These are phyloP conservation scores for Botryotinia globosa DNA, from an alignment of 2,329 filamentous ascomycete species.

Conservation along the genomic window DNA sequence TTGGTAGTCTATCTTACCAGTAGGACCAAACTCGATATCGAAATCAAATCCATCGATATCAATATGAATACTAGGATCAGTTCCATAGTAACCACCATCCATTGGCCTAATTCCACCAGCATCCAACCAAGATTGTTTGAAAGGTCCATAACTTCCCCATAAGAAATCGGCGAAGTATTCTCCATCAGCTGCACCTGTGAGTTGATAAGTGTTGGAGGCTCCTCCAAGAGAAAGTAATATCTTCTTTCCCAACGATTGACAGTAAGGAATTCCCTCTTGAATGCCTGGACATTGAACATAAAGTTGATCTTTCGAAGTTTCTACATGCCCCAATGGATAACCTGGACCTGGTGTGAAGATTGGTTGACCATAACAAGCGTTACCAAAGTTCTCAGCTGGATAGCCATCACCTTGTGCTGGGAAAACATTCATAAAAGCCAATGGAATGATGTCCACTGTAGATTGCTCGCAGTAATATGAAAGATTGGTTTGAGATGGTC, in stretches of 20 bases:
- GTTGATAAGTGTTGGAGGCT: conserved; percentile 37
- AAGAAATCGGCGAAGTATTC: conserved; percentile 41
- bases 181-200: conserved; percentile 41
- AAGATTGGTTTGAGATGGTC: conserved; percentile 41
- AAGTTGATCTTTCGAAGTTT: conserved; percentile 39
- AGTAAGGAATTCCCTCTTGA: conserved; percentile 41
- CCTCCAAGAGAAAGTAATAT: conserved; percentile 44
- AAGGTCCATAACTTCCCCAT: conserved; percentile 45
- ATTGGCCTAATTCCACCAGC: conserved; percentile 35
- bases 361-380: conserved; percentile 41
- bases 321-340: conserved; percentile 32
- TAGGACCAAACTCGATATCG: conserved; percentile 35
- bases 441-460: conserved; percentile 44
- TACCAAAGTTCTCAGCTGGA: conserved; percentile 44
- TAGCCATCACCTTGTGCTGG: conserved; percentile 44
- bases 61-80: conserved; percentile 24
- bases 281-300: conserved; percentile 40
- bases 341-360: conserved; percentile 35
- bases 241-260: conserved; percentile 43
- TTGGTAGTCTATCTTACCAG: conserved; percentile 22
- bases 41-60: conserved; percentile 40
- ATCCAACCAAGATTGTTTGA: conserved; percentile 37
- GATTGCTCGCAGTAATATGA: conserved; percentile 42
- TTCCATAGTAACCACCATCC: conserved; percentile 27
- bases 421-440: conserved; percentile 45